Conservation (phyloP, 2,329 filamentous ascomycete species). For the Curvularia spicifera region DNA sequence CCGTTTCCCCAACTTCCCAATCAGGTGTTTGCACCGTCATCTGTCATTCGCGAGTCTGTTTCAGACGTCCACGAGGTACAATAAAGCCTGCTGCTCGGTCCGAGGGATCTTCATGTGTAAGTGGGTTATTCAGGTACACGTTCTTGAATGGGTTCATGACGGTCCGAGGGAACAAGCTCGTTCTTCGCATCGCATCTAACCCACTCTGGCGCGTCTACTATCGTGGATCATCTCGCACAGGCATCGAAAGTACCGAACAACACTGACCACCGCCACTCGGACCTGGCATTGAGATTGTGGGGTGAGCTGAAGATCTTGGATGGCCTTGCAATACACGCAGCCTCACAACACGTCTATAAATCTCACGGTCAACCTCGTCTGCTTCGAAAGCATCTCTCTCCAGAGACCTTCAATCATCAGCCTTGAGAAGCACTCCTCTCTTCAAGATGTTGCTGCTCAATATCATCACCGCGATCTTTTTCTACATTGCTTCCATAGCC, state of each 20-base stretch:
- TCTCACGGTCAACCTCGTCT: conserved; percentile 8
- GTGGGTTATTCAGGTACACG: conserved; percentile 4
- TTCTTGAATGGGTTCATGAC: conserved; percentile 15
- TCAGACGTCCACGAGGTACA: conserved; percentile 19
- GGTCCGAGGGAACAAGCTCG: conserved; percentile 11
- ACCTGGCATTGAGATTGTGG: conserved; percentile 2
- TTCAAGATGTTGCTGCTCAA: conserved; percentile 30
- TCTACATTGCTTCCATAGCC: conserved; percentile 29
- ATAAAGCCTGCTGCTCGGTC: conserved; percentile 12
- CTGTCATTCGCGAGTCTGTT: conserved; percentile 10
- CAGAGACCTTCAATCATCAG: conserved; percentile 7
- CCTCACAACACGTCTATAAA: conserved; percentile 14
- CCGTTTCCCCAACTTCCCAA: conserved; percentile 15
- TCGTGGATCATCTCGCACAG: conserved; percentile 7
- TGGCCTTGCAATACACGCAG: not conserved
- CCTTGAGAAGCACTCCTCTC: conserved; percentile 1
- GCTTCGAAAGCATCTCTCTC: conserved; percentile 4
- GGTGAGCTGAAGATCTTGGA: conserved; percentile 1
- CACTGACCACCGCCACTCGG: conserved; percentile 1
- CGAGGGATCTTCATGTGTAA: conserved; percentile 15
- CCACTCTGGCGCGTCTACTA: not conserved
- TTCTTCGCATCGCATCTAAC: not conserved
- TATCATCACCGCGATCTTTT: conserved; percentile 8
- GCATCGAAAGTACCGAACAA: conserved; percentile 6
- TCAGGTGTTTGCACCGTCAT: conserved; percentile 12